phyloP scores from a whole-genome alignment of 2,329 filamentous ascomycete genomes.

The Alternaria triticina region DNA sequence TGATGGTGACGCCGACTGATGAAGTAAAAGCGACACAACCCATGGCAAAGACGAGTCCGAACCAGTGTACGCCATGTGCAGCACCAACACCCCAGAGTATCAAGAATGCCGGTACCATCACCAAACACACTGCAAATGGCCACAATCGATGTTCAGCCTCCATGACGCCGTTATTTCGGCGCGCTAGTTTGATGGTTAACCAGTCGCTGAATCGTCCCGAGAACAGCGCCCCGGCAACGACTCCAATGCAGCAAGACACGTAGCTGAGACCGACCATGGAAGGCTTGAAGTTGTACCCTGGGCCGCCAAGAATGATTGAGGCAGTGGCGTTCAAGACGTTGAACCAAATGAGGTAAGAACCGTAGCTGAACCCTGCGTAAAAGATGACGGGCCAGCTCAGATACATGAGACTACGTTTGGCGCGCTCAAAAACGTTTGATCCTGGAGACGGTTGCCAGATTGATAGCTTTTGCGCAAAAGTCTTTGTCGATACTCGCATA shows the following conservation, averaged over 20 bases:
- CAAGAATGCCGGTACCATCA: conserved; percentile 54
- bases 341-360: conserved; percentile 36
- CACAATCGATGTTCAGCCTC: conserved; percentile 52
- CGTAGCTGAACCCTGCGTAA: conserved; percentile 34
- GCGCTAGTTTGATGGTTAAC: conserved; percentile 40
- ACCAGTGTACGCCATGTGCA: conserved; percentile 57
- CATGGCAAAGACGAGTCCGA: conserved; percentile 58
- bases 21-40: conserved; percentile 39
- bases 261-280: conserved; percentile 33
- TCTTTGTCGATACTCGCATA: conserved; percentile 13
- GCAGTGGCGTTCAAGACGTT: conserved; percentile 39
- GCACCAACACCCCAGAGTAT: conserved; percentile 61
- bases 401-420: conserved; percentile 31
- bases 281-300: conserved; percentile 30
- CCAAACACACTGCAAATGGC: conserved; percentile 47
- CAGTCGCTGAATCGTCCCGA: conserved; percentile 32
- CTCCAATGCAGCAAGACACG: conserved; percentile 29
- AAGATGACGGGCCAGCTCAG: conserved; percentile 47
- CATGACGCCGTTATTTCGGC: conserved; percentile 48
- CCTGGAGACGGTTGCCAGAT: conserved; percentile 29
- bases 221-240: conserved; percentile 23
- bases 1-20: conserved; percentile 51
- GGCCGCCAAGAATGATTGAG: conserved; percentile 30
- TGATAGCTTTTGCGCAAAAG: conserved; percentile 27
- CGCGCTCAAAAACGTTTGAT: conserved; percentile 23